These are phyloP conservation scores for Flueggea neowawraea DNA, from an alignment of 441 rosid species.

Conservation along the genomic window DNA sequence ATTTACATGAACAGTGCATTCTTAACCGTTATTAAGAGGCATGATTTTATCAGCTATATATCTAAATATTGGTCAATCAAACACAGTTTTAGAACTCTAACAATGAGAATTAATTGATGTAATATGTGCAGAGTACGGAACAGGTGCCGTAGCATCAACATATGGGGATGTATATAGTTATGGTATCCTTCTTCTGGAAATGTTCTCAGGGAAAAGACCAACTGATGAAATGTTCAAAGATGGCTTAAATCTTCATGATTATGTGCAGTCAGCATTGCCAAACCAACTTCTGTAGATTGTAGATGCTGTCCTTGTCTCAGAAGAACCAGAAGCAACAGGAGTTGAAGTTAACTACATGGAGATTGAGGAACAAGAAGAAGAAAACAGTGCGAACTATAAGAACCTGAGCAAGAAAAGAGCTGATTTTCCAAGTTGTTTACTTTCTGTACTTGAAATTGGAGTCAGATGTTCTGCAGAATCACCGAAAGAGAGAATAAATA, in stretches of 20 bases:
- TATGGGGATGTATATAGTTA: slow-evolving; percentile 13
- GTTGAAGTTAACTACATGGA: not conserved
- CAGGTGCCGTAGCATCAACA: slow-evolving; percentile 6
- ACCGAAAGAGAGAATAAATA: not conserved
- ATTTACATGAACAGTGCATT: not conserved
- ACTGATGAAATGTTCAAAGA: slow-evolving; percentile 6
- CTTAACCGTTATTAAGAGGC: not conserved
- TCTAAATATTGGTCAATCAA: too few relatives aligned
- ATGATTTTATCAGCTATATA: too few relatives aligned
- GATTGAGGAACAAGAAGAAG: not conserved
- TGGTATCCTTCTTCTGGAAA: slow-evolving; percentile 13
- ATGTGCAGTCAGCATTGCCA: slow-evolving; percentile 4
- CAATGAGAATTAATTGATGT: not conserved
- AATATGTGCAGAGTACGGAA: slow-evolving; percentile 8
- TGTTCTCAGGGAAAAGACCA: slow-evolving; percentile 14
- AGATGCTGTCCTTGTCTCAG: slow-evolving; percentile 5
- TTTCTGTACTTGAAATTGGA: not conserved
- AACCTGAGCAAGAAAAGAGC: not conserved
- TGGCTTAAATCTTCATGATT: slow-evolving; percentile 5
- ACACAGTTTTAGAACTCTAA: not conserved
- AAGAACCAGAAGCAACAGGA: not conserved
- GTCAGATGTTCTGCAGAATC: not conserved
- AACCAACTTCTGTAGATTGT: not conserved
- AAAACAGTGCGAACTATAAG: not conserved
- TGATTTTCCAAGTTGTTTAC: not conserved